Percentiles rank a stretch among this genome's conserved stretches.
phyloP scores from a whole-genome alignment of 495 filamentous ascomycete genomes.

The Daldinia vernicosa region DNA sequence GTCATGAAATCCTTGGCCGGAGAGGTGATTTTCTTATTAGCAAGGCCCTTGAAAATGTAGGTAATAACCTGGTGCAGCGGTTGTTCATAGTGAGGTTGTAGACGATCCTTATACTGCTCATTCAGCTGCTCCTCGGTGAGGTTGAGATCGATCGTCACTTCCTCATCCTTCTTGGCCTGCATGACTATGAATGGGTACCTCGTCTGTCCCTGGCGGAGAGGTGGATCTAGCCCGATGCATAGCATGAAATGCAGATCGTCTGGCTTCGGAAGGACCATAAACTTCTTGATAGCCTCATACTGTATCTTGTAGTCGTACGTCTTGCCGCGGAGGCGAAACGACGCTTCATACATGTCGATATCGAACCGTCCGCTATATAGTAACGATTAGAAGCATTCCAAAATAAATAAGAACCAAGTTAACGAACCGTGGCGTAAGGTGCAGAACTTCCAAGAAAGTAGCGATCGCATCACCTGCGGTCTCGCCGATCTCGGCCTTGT shows the following conservation, averaged over 20 bases:
- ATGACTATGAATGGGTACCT: constrained; percentile 99
- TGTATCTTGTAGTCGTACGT: constrained; percentile 99
- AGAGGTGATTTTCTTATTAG: constrained; percentile 90
- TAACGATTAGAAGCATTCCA: constrained; percentile 45
- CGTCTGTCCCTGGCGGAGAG: constrained; percentile 96
- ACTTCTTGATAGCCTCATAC: constrained; percentile 97
- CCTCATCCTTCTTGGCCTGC: constrained; percentile 98
- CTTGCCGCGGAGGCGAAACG: constrained; percentile 96
- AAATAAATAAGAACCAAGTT: background rate
- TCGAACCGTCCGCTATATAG: constrained; percentile 93
- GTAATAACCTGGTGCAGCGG: constrained; percentile 91
- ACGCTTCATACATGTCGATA: constrained; percentile 99
- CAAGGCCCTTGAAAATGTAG: constrained; percentile 91
- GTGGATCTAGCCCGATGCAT: constrained; percentile 93
- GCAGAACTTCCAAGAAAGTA: constrained; percentile 95
- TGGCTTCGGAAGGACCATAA: constrained; percentile 96
- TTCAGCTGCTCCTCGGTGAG: constrained; percentile 89
- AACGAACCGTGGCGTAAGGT: constrained; percentile 90
- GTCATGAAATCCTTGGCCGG: constrained; percentile 93
- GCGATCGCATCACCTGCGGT: constrained; percentile 97
- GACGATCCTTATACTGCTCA: constrained; percentile 87
- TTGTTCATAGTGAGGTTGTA: constrained; percentile 87
- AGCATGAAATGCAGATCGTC: constrained; percentile 96
- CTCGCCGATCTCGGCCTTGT: constrained; percentile 99
- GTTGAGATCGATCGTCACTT: constrained; percentile 95